phyloP scores from a whole-genome alignment of 2,329 filamentous ascomycete species.

The Biscogniauxia sp. region DNA sequence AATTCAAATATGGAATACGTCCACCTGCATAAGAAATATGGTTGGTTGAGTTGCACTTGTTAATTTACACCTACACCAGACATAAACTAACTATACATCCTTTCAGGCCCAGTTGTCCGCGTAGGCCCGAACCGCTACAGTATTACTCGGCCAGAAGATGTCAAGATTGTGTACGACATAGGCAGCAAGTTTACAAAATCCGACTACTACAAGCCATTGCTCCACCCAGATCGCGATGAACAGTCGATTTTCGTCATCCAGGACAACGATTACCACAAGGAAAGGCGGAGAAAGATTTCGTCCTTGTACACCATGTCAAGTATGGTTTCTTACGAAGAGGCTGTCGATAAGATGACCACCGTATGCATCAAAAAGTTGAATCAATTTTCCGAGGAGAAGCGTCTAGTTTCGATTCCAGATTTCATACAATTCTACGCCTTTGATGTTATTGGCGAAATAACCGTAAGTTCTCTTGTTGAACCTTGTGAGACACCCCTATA shows the following conservation, averaged over 20 bases:
- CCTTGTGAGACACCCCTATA: no score
- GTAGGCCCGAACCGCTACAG: slow-evolving; percentile 48
- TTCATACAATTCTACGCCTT: slow-evolving; percentile 41
- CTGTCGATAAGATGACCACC: slow-evolving; percentile 32
- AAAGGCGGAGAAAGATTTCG: slow-evolving; percentile 29
- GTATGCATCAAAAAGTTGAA: slow-evolving; percentile 29
- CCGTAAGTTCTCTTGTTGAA: no score
- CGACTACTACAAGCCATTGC: slow-evolving; percentile 32
- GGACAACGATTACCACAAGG: slow-evolving; percentile 25
- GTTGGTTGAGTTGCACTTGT: no score
- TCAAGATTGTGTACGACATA: slow-evolving; percentile 42
- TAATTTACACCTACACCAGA: no score
- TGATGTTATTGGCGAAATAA: slow-evolving; percentile 34
- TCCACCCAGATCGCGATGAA: slow-evolving; percentile 2
- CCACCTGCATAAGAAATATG: slow-evolving; percentile 21
- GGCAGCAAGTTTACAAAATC: slow-evolving; percentile 35
- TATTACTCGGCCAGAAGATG: slow-evolving; percentile 39
- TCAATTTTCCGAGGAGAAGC: slow-evolving; percentile 20
- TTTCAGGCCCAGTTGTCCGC: slow-evolving; percentile 39
- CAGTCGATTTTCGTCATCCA: slow-evolving; percentile 33
- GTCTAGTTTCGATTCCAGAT: slow-evolving; percentile 9
- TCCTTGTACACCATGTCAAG: slow-evolving; percentile 34
- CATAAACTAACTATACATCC: no score
- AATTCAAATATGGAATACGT: slow-evolving; percentile 28
- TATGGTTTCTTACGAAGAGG: slow-evolving; percentile 34